Evolutionary conservation across 441 rosid genomes (phyloP), one percentile per base, ranked within the genome.

Genomic region (Pelargonium australe): DNA sequence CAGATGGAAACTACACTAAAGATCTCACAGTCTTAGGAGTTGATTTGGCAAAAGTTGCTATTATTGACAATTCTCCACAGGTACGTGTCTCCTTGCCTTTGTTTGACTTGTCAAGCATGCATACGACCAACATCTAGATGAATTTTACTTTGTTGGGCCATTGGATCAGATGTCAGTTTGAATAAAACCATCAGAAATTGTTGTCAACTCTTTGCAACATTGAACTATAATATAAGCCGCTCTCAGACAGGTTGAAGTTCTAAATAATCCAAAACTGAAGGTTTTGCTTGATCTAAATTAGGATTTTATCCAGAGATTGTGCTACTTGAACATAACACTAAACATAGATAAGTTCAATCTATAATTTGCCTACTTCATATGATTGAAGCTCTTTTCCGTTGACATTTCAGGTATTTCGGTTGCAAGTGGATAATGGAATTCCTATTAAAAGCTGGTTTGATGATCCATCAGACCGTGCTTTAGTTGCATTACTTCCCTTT

Each of bases 401-500:
- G 67, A 34, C 5, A 31, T 65, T 20, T 69, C 74, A 92, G 99
- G 98, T 96, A 70, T 92, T 92, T 77, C 97, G 98, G 44, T 94
- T 91, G 80, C 97, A 94, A 83, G 93, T 94, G 79, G 98, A 94
- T 76, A 95, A 95, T 63, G 99, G 98, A 9, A 88, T 95, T 57
- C 97, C 98, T 6, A 95, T 95, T 40, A 95, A 92, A 80, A 95
- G 99, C 82, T 95, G 98, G 98, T 95, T 92, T 51, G 91, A 87
- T 19, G 95, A 95, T 78, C 88, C 83, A 1, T 68, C 84, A 0
- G 99, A 95, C 76, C 86, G 86, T 73, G 97, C 89, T 74, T 81
- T 95, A 75, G 96, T 95, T 64, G 66, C 71, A 25, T 72, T 95
- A 19, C 85, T 95, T 8, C 99, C 98, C 1, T 95, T 95, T 77